Conservation (phyloP, 768 basidiomycete genomes). For the Tubosaeta brunneosetosa region DNA sequence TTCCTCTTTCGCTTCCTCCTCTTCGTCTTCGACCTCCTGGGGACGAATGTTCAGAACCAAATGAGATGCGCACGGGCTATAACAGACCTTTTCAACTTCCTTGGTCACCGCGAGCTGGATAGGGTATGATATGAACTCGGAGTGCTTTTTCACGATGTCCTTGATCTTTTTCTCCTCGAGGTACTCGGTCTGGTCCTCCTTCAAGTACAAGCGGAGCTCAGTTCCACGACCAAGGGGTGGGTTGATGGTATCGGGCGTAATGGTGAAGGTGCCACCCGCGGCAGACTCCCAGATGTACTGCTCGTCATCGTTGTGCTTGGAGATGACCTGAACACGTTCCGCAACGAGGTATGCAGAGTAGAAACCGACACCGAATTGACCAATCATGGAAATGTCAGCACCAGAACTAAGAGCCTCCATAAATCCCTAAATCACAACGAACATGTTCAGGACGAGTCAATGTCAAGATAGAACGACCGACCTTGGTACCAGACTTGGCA, state of each 20-base stretch:
- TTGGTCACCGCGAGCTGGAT: conserved; percentile 98
- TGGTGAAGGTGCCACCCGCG: conserved; percentile 98
- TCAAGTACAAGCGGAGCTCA: conserved; percentile 87
- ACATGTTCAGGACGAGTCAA: conserved; percentile 5
- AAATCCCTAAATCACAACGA: conserved; percentile 68
- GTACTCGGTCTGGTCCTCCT: conserved; percentile 99
- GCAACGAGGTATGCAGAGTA: conserved; percentile 99
- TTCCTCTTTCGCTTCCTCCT: conserved; percentile 69
- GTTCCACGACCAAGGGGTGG: conserved; percentile 90
- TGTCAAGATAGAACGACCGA: conserved; percentile 24
- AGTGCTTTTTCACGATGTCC: conserved; percentile 99
- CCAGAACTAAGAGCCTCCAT: conserved; percentile 96
- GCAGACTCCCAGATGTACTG: conserved; percentile 99
- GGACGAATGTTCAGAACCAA: conserved; percentile 4
- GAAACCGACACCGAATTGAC: conserved; percentile 99
- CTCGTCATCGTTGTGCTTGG: conserved; percentile 99
- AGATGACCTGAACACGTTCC: conserved; percentile 96
- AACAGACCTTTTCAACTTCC: conserved; percentile 94
- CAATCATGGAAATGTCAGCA: conserved; percentile 94
- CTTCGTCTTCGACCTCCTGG: conserved; percentile 84
- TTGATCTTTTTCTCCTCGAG: conserved; percentile 99
- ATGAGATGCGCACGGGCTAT: background rate
- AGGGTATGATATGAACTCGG: conserved; percentile 99
- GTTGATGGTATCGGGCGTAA: conserved; percentile 89
- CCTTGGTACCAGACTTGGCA: conserved; percentile 92